These are phyloP conservation scores for Sugiyamaella boreocaroliniensis DNA, from an alignment of 805 yeast genomes.

Conservation along the genomic window DNA sequence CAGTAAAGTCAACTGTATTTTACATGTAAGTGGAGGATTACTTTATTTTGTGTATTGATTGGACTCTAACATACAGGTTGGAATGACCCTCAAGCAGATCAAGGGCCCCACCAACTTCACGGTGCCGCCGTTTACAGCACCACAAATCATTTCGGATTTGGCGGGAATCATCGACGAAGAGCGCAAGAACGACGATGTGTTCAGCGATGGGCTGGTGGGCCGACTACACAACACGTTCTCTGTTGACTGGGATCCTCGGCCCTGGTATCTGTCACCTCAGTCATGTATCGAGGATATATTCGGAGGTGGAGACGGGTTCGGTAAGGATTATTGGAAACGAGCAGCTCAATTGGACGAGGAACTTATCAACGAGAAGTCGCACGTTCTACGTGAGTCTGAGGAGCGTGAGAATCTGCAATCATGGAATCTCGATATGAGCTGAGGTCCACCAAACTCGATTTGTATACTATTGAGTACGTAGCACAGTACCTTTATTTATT, in stretches of 20 bases:
- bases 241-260: constrained; percentile 53
- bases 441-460: background rate
- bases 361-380: background rate
- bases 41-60: constrained; percentile 7
- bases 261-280: constrained; percentile 55
- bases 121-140: constrained; percentile 34
- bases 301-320: constrained; percentile 58
- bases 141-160: constrained; percentile 45
- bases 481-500: too few species aligned
- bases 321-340: constrained; percentile 5
- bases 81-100: constrained; percentile 34
- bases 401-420: constrained; percentile 13
- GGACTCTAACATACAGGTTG: background rate
- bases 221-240: constrained; percentile 46
- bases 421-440: constrained; percentile 10
- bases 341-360: background rate
- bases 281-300: constrained; percentile 72
- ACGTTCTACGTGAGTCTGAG: constrained; percentile 9
- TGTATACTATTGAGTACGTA: too few species aligned
- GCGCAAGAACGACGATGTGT: constrained; percentile 16
- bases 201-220: constrained; percentile 4
- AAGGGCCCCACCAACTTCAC: constrained; percentile 41
- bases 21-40: constrained; percentile 31
- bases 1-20: constrained; percentile 77
- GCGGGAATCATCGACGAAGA: constrained; percentile 35